These are phyloP conservation scores for Mollisia scopiformis DNA, from an alignment of 2,329 filamentous ascomycete species.

Conservation along the genomic window DNA sequence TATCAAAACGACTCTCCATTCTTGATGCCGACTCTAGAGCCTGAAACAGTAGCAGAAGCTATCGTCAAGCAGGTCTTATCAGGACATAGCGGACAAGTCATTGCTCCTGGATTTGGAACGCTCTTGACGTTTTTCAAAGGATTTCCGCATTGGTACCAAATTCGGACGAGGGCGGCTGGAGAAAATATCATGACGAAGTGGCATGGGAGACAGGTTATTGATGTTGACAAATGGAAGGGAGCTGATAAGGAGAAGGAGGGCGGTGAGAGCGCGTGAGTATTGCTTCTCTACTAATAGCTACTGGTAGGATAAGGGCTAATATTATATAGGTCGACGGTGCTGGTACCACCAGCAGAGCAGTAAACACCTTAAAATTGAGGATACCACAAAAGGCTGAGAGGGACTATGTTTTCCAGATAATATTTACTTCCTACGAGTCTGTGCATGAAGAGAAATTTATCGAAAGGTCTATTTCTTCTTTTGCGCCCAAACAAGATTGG, in stretches of 20 bases:
- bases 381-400: too few relatives aligned
- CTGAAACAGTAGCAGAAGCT: constrained; percentile 66
- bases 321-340: constrained; percentile 21
- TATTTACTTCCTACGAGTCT: too few relatives aligned
- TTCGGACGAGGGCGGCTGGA: constrained; percentile 47
- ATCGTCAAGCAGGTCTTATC: constrained; percentile 62
- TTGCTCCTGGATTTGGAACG: constrained; percentile 51
- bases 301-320: neutral
- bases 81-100: constrained; percentile 59
- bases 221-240: constrained; percentile 31
- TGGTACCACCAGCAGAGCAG: neutral
- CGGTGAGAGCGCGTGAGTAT: constrained; percentile 28
- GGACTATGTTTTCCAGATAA: too few relatives aligned
- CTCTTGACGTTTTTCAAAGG: constrained; percentile 48
- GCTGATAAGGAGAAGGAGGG: neutral
- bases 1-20: constrained; percentile 54
- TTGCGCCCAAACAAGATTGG: too few relatives aligned
- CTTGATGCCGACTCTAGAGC: constrained; percentile 55
- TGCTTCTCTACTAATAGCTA: neutral
- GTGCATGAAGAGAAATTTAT: too few relatives aligned
- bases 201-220: constrained; percentile 34
- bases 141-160: constrained; percentile 65
- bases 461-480: too few relatives aligned
- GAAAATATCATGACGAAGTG: constrained; percentile 29
- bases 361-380: neutral